These are phyloP conservation scores for Hortaea werneckii DNA, from an alignment of 2,329 filamentous ascomycete species.

Conservation along the genomic window DNA sequence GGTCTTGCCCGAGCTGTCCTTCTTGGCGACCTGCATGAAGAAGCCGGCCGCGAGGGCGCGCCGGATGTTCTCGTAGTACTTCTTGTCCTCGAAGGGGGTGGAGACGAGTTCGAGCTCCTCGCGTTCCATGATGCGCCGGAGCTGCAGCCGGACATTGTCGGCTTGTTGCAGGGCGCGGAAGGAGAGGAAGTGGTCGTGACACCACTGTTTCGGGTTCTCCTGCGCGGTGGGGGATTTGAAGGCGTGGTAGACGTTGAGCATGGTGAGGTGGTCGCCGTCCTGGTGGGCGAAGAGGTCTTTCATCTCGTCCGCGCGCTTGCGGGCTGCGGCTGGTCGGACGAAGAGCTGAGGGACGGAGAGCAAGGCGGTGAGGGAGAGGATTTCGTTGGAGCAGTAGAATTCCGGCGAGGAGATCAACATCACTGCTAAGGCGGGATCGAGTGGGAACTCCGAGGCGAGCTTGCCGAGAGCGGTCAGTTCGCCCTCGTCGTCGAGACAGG, in stretches of 20 bases:
- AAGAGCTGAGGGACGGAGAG: constrained; percentile 93
- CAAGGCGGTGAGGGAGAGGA: constrained; percentile 85
- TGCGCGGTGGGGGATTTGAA: constrained; percentile 70
- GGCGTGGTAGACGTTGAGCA: constrained; percentile 95
- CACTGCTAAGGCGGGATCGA: constrained; percentile 87
- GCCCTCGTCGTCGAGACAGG: constrained; percentile 92
- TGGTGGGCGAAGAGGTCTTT: constrained; percentile 86
- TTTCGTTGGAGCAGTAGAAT: constrained; percentile 98
- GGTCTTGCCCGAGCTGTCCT: constrained; percentile 74
- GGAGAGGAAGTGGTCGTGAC: constrained; percentile 91
- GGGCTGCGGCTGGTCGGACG: constrained; percentile 70
- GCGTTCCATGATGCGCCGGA: constrained; percentile 95
- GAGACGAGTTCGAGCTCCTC: constrained; percentile 76
- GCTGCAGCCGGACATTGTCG: constrained; percentile 84
- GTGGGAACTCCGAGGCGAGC: constrained; percentile 85
- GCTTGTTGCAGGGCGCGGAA: constrained; percentile 81
- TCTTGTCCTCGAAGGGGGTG: constrained; percentile 86
- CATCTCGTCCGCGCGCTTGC: constrained; percentile 94
- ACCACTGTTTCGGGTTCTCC: constrained; percentile 78
- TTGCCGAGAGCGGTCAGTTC: constrained; percentile 78
- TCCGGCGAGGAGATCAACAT: constrained; percentile 97
- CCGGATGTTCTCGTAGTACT: constrained; percentile 96
- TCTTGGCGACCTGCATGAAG: constrained; percentile 99
- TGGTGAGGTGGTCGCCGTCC: constrained; percentile 89
- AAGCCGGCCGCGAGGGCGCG: constrained; percentile 86